A percentile compares a stretch with the other conserved stretches of the same genome.
Conservation (phyloP, 352 stramenopile genomes). For the Phytophthora multivora region DNA sequence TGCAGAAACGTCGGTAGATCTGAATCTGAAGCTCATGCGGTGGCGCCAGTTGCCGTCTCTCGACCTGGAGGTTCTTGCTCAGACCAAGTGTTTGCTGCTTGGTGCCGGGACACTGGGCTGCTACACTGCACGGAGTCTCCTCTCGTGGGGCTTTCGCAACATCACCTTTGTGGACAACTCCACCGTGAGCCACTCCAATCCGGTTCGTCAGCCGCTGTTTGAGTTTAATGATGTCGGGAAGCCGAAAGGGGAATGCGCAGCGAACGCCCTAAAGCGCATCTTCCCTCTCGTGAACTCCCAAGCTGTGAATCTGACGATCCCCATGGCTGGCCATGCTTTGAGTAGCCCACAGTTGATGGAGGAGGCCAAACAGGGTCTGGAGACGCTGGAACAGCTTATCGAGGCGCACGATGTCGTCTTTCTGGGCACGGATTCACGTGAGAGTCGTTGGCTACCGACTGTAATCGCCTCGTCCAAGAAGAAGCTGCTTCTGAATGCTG, state of each 20-base stretch:
- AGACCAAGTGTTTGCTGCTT: constrained; percentile 95
- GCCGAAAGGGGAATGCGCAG: constrained; percentile 94
- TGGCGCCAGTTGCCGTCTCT: constrained; percentile 97
- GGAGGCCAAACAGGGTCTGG: constrained; percentile 71
- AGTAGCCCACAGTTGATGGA: constrained; percentile 62
- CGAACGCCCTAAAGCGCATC: constrained; percentile 92
- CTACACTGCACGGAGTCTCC: constrained; percentile 93
- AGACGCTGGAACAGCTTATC: constrained; percentile 91
- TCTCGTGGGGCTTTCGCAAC: constrained; percentile 97
- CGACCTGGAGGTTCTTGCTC: constrained; percentile 89
- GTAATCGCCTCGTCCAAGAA: constrained; percentile 93
- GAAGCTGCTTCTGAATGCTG: constrained; percentile 89
- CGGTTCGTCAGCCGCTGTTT: constrained; percentile 97
- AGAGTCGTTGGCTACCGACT: constrained; percentile 98
- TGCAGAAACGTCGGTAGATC: constrained; percentile 95
- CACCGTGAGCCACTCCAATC: constrained; percentile 97
- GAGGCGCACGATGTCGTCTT: constrained; percentile 96
- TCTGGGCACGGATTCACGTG: constrained; percentile 97
- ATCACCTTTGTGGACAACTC: constrained; percentile 99
- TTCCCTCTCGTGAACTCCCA: constrained; percentile 91
- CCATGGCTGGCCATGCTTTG: constrained; percentile 97
- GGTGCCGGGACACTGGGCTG: constrained; percentile 97
- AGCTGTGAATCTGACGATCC: constrained; percentile 95
- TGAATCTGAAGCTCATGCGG: constrained; percentile 99
- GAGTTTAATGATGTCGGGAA: constrained; percentile 94